Evolutionary conservation across 352 stramenopile species (phyloP), one percentile per base, ranked within the genome.

Genomic region (Pythium periplocum): DNA sequence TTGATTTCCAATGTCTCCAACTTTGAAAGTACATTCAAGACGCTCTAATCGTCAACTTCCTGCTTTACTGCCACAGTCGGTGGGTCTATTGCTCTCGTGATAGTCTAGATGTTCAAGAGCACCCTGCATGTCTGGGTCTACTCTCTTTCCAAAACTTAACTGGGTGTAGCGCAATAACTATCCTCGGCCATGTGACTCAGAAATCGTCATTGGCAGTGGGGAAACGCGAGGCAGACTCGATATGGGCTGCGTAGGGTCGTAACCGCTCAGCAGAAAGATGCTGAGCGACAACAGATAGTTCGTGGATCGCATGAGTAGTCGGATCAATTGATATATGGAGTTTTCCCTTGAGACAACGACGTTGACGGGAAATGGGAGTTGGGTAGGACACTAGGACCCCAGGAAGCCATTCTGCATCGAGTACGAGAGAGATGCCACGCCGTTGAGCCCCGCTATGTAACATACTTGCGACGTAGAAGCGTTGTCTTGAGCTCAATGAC

Each of bases 401-500:
- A 4, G 77, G 77, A 7, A 85, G 60, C 77, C 77, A 87, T 3
- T 61, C 57, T 8, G 77, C 39, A 7, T 78, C 54, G 9, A 87
- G 2, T 26, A 32, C 51, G 17, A 48, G 45, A 51, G 32, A 54
- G 40, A 36, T 34, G 40, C 57, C 40, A 53, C 61, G 6, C 59
- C 77, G 39, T 17, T 69, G 57, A 37, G 74, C 67, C 4, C 83
- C 26, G 62, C 50, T 30, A 61, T 59, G 57, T 67, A 83, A 56
- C 70, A 85, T 51, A 64, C 75, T 17, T 60, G 61, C 32, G 48
- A 40, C 32, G 36, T 56, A 55, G 51, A 63, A 32, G 38, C 41
- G 0, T n/a, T n/a, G 41, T 46, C 32, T 50, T 48, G 17, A 26
- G 17, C 17, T 26, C 17, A 26, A 26, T 26, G 17, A 26, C 17